phyloP scores from a whole-genome alignment of 352 stramenopile species.

The Phytophthora europaea region DNA sequence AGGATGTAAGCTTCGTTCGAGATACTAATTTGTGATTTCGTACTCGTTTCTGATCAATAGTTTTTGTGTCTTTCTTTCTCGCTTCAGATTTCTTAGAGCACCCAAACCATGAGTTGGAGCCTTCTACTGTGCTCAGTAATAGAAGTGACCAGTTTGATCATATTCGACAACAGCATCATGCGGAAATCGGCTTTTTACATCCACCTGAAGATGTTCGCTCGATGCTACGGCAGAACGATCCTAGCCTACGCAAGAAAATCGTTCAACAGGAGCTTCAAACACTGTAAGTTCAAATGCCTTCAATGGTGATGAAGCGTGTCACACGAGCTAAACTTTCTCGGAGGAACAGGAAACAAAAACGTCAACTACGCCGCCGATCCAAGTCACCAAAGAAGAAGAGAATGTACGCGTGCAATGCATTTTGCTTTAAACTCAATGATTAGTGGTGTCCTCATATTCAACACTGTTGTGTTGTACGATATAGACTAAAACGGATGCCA shows the following conservation, averaged over 20 bases:
- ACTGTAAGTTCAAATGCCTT: slow-evolving; percentile 24
- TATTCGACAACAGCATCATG: not conserved
- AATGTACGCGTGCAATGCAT: slow-evolving; percentile 21
- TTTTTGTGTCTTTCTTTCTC: not conserved
- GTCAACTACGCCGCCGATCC: slow-evolving; percentile 10
- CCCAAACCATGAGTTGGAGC: slow-evolving; percentile 24
- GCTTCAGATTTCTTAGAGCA: slow-evolving; percentile 63
- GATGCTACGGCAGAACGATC: slow-evolving; percentile 12
- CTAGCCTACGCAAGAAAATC: slow-evolving; percentile 6
- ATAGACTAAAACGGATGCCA: slow-evolving; percentile 17
- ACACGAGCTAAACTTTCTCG: not conserved
- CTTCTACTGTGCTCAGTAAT: slow-evolving; percentile 2
- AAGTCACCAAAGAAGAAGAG: slow-evolving; percentile 34
- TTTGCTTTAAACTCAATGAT: not conserved
- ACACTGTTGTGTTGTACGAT: not conserved
- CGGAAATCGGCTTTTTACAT: slow-evolving; percentile 3
- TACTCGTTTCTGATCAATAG: not conserved
- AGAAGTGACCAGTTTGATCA: slow-evolving; percentile 1
- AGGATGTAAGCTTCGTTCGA: slow-evolving; percentile 50
- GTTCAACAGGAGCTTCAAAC: slow-evolving; percentile 24
- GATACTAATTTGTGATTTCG: not conserved
- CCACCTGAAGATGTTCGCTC: not conserved
- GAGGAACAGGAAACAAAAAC: slow-evolving; percentile 27
- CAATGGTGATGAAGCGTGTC: not conserved
- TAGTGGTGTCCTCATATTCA: not conserved